These are phyloP conservation scores for Hemisphaericaspora lyxosophila DNA, from an alignment of 1,139 yeast genomes.

Conservation along the genomic window DNA sequence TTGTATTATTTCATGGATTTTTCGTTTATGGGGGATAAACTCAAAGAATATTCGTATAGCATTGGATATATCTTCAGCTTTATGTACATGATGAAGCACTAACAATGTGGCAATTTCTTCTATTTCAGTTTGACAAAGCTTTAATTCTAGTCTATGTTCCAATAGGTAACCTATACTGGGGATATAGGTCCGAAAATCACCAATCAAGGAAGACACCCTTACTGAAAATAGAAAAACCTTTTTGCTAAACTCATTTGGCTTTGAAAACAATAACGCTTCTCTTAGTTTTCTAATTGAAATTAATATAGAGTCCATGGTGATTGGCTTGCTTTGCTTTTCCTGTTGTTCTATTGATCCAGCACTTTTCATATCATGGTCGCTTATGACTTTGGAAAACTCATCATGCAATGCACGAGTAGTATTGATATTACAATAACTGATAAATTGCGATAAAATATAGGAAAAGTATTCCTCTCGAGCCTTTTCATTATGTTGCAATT, in stretches of 20 bases:
- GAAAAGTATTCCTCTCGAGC: conserved; percentile 42
- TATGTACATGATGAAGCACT: conserved; percentile 50
- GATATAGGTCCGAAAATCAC: conserved; percentile 57
- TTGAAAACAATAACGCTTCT: conserved; percentile 48
- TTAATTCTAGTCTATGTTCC: conserved; percentile 12
- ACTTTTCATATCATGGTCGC: conserved; percentile 8
- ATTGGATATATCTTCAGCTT: conserved; percentile 32
- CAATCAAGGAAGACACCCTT: conserved; percentile 44
- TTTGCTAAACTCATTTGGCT: conserved; percentile 41
- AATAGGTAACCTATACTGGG: conserved; percentile 51
- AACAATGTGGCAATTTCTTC: conserved; percentile 42
- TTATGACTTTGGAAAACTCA: conserved; percentile 17
- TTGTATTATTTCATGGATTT: conserved; percentile 25
- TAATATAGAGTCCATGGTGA: conserved; percentile 28
- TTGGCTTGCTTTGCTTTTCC: no score
- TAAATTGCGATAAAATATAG: conserved; percentile 32
- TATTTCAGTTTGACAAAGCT: conserved; percentile 23
- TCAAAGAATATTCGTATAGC: conserved; percentile 35
- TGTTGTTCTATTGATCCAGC: conserved; percentile 5
- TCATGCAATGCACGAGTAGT: conserved; percentile 19
- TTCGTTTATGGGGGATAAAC: conserved; percentile 25
- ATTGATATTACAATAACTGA: conserved; percentile 25
- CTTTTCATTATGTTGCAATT: conserved; percentile 43
- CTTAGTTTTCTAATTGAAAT: conserved; percentile 46
- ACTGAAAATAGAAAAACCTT: conserved; percentile 53